Evolutionary conservation across 179 eudicot species (phyloP).

Genomic region (Silene vulgaris): DNA sequence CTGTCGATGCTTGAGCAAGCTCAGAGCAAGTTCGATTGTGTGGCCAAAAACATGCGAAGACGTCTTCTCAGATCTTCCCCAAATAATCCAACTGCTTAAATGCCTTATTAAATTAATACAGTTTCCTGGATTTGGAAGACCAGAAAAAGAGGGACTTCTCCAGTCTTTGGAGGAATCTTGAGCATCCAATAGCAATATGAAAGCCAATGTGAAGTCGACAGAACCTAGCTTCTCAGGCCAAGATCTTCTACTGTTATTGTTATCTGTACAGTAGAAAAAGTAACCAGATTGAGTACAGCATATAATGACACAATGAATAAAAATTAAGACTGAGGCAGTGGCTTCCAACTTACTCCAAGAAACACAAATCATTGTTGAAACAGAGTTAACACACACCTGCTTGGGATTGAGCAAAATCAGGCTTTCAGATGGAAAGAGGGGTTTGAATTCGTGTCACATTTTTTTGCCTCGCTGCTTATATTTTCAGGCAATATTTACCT

Average conservation of each 20-base stretch:
- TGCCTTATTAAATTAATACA: conserved; percentile 47
- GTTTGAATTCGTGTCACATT: no score
- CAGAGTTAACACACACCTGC: background rate
- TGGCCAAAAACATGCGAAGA: conserved; percentile 53
- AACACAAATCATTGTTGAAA: background rate
- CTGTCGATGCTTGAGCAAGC: conserved; percentile 76
- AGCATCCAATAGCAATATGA: conserved; percentile 44
- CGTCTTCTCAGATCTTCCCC: conserved; percentile 61
- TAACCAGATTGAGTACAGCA: conserved; percentile 6
- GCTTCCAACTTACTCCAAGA: background rate
- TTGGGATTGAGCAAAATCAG: background rate
- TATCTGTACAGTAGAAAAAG: conserved; percentile 38
- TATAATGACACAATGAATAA: background rate
- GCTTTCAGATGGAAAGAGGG: background rate
- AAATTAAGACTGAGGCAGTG: background rate
- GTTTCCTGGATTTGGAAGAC: conserved; percentile 53
- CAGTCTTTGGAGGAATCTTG: conserved; percentile 38
- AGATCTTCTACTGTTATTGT: conserved; percentile 42
- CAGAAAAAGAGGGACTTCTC: conserved; percentile 31
- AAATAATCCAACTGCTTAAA: conserved; percentile 80
- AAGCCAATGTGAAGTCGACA: conserved; percentile 73
- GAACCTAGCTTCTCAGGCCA: conserved; percentile 80
- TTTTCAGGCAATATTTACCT: no score
- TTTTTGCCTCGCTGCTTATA: no score
- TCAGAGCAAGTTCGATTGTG: conserved; percentile 62